Evolutionary conservation across 1,139 yeast genomes (phyloP).

Genomic region (Saccharomycopsis crataegensis): DNA sequence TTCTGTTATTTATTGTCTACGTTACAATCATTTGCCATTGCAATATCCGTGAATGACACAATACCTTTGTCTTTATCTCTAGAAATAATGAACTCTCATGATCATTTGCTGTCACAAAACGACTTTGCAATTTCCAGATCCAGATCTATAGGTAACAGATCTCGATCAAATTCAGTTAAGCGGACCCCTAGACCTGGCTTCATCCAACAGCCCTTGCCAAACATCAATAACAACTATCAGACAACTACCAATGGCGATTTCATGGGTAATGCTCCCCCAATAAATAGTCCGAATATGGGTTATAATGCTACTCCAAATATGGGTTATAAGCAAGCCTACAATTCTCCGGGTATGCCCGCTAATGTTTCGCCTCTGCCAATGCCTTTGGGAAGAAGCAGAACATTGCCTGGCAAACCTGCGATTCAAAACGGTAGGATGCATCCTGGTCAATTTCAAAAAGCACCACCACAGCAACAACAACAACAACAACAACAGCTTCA

Average conservation of each 20-base stretch:
- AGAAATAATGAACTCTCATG: too few relatives aligned
- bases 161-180: background rate
- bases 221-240: too few relatives aligned
- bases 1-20: too few relatives aligned
- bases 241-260: too few relatives aligned
- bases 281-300: too few relatives aligned
- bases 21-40: too few relatives aligned
- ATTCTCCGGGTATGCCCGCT: background rate
- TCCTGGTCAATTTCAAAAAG: constrained; percentile 3
- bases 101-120: too few relatives aligned
- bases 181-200: background rate
- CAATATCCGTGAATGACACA: too few relatives aligned
- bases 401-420: constrained; percentile 4
- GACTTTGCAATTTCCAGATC: too few relatives aligned
- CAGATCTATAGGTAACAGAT: background rate
- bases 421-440: background rate
- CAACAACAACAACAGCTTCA: background rate
- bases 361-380: background rate
- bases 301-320: background rate
- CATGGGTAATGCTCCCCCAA: too few relatives aligned
- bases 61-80: too few relatives aligned
- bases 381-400: constrained; percentile 3
- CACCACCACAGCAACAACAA: background rate
- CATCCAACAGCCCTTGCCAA: too few relatives aligned
- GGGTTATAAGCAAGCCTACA: background rate